Evolutionary conservation across 106 monocot genomes (phyloP).

Genomic region (Dioscorea alata): DNA sequence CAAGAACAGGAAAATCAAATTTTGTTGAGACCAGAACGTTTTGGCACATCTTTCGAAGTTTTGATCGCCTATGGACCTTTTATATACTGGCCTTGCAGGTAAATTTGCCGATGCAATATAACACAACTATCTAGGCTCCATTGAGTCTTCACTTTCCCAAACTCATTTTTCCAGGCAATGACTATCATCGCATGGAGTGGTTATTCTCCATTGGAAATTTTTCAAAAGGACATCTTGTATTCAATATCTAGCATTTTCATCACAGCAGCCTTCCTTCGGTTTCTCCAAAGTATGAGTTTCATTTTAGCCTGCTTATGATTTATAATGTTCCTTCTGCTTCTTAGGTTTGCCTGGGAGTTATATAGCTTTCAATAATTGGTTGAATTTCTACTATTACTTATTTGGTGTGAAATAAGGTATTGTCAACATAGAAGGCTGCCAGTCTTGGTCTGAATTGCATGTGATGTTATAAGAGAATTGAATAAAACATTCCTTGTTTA

Average conservation of each 20-base stretch:
- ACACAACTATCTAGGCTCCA: too few relatives aligned
- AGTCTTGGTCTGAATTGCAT: too few relatives aligned
- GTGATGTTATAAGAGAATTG: too few relatives aligned
- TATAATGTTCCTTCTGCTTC: too few relatives aligned
- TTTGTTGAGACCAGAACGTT: slow-evolving; percentile 97
- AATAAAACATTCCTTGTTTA: too few relatives aligned
- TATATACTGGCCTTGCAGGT: slow-evolving; percentile 87
- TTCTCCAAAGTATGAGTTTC: slow-evolving; percentile 70
- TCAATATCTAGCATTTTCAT: slow-evolving; percentile 86
- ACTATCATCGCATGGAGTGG: slow-evolving; percentile 72
- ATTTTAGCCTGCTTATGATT: too few relatives aligned
- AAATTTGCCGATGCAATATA: not conserved
- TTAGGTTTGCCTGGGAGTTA: too few relatives aligned
- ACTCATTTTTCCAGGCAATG: slow-evolving; percentile 62
- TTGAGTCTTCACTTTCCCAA: too few relatives aligned
- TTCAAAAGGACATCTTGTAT: slow-evolving; percentile 54
- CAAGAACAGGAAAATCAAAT: slow-evolving; percentile 85
- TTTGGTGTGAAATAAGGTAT: too few relatives aligned
- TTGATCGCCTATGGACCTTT: slow-evolving; percentile 99
- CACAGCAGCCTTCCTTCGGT: slow-evolving; percentile 78
- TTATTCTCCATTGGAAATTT: slow-evolving; percentile 46
- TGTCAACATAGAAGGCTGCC: too few relatives aligned
- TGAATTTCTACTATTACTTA: too few relatives aligned
- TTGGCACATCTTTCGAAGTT: slow-evolving; percentile 98
- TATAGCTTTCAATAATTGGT: too few relatives aligned